phyloP scores from a whole-genome alignment of 2,329 filamentous ascomycete genomes.

The Coleophoma crateriformis region DNA sequence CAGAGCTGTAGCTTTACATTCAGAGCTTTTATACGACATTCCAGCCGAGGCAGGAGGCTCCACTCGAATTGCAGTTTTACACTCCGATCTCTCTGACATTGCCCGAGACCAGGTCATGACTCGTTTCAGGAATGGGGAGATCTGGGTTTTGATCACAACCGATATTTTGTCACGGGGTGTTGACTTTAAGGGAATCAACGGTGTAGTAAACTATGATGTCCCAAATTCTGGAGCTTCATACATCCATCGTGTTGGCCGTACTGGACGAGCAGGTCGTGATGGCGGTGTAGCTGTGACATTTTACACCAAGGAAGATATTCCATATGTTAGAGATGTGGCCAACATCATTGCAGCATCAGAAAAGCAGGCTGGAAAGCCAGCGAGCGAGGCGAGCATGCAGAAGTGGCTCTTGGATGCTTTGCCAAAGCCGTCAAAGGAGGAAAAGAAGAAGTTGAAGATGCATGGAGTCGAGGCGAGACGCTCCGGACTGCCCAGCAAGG shows the following conservation, averaged over 20 bases:
- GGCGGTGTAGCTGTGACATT: slow-evolving; percentile 90
- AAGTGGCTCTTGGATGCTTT: slow-evolving; percentile 86
- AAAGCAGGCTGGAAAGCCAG: slow-evolving; percentile 54
- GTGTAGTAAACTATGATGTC: slow-evolving; percentile 96
- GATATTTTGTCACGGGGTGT: slow-evolving; percentile 89
- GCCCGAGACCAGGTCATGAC: slow-evolving; percentile 79
- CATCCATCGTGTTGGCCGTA: slow-evolving; percentile 88
- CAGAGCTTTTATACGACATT: slow-evolving; percentile 92
- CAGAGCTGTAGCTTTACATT: slow-evolving; percentile 78
- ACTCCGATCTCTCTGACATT: slow-evolving; percentile 75
- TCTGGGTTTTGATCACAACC: slow-evolving; percentile 96
- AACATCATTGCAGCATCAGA: slow-evolving; percentile 87
- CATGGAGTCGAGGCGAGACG: slow-evolving; percentile 72
- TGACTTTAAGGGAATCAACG: slow-evolving; percentile 92
- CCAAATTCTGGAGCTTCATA: slow-evolving; percentile 87
- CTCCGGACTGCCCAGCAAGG: slow-evolving; percentile 27
- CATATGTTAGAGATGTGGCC: slow-evolving; percentile 82
- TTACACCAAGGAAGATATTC: slow-evolving; percentile 92
- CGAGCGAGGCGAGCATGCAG: slow-evolving; percentile 56
- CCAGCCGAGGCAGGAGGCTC: slow-evolving; percentile 81
- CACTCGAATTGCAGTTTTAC: slow-evolving; percentile 80
- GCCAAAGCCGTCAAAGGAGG: slow-evolving; percentile 76
- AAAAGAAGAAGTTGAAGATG: slow-evolving; percentile 76
- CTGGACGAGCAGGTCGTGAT: slow-evolving; percentile 79
- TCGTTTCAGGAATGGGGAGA: slow-evolving; percentile 82